Conservation (phyloP, 192 early-diverging fungal genomes). For the Piromyces finnis region DNA sequence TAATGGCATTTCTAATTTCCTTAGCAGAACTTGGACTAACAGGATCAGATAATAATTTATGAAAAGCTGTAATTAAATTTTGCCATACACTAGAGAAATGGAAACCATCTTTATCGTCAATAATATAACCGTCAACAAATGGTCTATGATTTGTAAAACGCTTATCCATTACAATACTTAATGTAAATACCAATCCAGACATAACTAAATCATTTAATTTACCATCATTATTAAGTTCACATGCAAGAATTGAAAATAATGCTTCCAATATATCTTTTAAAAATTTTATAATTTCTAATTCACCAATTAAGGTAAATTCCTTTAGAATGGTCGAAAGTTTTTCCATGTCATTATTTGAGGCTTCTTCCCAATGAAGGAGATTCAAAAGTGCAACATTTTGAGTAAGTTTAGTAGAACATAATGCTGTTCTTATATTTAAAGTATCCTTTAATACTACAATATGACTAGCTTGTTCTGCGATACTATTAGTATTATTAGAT, state of each 20-base stretch:
- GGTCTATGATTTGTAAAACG: slow-evolving; percentile 38
- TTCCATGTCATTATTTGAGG: slow-evolving; percentile 2
- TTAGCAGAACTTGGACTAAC: slow-evolving; percentile 11
- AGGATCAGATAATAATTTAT: slow-evolving; percentile 17
- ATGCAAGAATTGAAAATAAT: slow-evolving; percentile 36
- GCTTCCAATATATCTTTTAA: slow-evolving; percentile 39
- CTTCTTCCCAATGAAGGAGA: slow-evolving; percentile 41
- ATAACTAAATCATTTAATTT: slow-evolving; percentile 26
- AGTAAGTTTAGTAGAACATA: slow-evolving; percentile 46
- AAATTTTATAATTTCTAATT: slow-evolving; percentile 54
- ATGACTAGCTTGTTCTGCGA: neutral
- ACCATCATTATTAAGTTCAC: slow-evolving; percentile 3
- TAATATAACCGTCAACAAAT: slow-evolving; percentile 36
- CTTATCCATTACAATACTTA: slow-evolving; percentile 37
- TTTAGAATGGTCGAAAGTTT: slow-evolving; percentile 19
- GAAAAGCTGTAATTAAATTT: slow-evolving; percentile 9
- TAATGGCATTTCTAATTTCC: slow-evolving; percentile 29
- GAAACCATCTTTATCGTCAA: slow-evolving; percentile 27
- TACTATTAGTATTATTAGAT: neutral
- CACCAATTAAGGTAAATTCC: slow-evolving; percentile 32
- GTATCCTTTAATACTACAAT: slow-evolving; percentile 15
- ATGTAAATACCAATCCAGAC: slow-evolving; percentile 23
- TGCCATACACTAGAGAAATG: slow-evolving; percentile 13
- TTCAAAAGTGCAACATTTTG: slow-evolving; percentile 43
- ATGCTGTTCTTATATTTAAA: slow-evolving; percentile 24